Evolutionary conservation across 1,284 basidiomycete genomes (phyloP).

Genomic region (Meira miltonrushii): DNA sequence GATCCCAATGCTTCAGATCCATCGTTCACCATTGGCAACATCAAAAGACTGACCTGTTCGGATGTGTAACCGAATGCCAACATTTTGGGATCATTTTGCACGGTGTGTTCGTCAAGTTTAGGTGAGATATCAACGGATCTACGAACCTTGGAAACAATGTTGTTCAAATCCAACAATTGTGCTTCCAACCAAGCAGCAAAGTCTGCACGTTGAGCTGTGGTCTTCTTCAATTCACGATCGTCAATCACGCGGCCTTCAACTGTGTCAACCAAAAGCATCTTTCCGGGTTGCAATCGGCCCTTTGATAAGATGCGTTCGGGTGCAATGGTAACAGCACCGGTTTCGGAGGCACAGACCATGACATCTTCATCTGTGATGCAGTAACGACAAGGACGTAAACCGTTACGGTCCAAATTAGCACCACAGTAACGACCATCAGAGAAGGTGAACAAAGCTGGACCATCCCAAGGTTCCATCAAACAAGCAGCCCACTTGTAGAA

Average conservation of each 20-base stretch:
- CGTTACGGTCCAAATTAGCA: constrained; percentile 51
- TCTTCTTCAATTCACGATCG: constrained; percentile 49
- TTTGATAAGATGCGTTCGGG: constrained; percentile 44
- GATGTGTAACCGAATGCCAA: constrained; percentile 48
- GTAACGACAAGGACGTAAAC: constrained; percentile 50
- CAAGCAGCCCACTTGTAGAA: constrained; percentile 51
- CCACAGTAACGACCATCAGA: constrained; percentile 51
- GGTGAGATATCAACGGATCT: constrained; percentile 32
- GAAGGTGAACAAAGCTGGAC: constrained; percentile 51
- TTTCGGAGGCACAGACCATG: constrained; percentile 51
- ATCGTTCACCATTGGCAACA: constrained; percentile 47
- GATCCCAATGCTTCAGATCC: constrained; percentile 49
- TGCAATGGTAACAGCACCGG: constrained; percentile 46
- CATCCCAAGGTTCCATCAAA: constrained; percentile 52
- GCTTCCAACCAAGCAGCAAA: constrained; percentile 51
- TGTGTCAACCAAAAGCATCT: constrained; percentile 51
- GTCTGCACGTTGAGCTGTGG: constrained; percentile 45
- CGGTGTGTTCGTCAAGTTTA: constrained; percentile 32
- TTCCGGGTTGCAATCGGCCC: constrained; percentile 48
- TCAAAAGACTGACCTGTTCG: constrained; percentile 47
- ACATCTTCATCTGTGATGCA: constrained; percentile 50
- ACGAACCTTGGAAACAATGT: constrained; percentile 40
- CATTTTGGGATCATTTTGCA: constrained; percentile 46
- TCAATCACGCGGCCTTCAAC: constrained; percentile 49
- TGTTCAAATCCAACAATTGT: constrained; percentile 40